Conservation (phyloP, 257 asterid species). For the Coffea canephora region DNA sequence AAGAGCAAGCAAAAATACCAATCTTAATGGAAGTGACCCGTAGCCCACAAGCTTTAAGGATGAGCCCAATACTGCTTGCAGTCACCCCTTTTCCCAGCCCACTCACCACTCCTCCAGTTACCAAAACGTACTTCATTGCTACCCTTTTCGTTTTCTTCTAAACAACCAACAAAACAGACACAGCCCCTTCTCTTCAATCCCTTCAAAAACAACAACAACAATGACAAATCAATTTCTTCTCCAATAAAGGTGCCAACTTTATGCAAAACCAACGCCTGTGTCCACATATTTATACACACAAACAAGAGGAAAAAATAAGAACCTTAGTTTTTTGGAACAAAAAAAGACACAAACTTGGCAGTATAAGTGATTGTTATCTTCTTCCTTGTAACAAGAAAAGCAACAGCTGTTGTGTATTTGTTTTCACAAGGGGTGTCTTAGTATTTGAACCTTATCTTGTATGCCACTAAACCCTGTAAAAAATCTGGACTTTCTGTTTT, state of each 20-base stretch:
- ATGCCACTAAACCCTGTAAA: background rate
- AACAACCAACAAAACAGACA: background rate
- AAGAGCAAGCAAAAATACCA: conserved; percentile 37
- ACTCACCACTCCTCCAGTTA: conserved; percentile 95
- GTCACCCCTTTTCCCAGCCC: conserved; percentile 97
- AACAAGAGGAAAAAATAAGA: background rate
- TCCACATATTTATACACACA: background rate
- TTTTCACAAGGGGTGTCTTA: conserved; percentile 10
- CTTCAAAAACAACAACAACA: conserved; percentile 23
- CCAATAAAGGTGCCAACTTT: conserved; percentile 8
- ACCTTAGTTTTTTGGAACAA: conserved; percentile 4
- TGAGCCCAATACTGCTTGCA: conserved; percentile 93
- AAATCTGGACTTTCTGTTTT: background rate
- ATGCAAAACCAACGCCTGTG: background rate
- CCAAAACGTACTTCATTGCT: conserved; percentile 92
- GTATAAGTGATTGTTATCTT: background rate
- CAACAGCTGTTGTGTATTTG: conserved; percentile 13
- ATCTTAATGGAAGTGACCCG: conserved; percentile 91
- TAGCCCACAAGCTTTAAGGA: conserved; percentile 86
- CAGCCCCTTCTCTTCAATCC: conserved; percentile 14
- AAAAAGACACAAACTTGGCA: background rate
- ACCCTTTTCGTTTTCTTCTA: background rate
- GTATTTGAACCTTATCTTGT: conserved; percentile 27
- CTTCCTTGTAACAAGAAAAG: conserved; percentile 18
- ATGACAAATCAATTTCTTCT: conserved; percentile 3